phyloP scores from a whole-genome alignment of 1,284 basidiomycete species.

The Blastosporella zonata region DNA sequence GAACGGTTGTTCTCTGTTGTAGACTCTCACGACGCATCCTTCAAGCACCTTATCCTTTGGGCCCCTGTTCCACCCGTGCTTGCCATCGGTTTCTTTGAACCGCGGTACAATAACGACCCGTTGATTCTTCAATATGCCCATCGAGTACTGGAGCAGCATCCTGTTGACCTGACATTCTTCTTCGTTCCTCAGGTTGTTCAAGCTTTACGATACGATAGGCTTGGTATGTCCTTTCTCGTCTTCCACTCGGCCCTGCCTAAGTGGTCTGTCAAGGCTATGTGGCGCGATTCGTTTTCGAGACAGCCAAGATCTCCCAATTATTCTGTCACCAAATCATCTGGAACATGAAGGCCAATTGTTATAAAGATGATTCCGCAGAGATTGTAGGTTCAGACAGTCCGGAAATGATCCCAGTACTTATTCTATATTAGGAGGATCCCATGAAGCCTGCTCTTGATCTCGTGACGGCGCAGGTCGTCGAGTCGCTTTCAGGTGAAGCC shows the following conservation, averaged over 20 bases:
- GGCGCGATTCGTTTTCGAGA: conserved; percentile 94
- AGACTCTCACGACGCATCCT: conserved; percentile 18
- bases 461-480: conserved; percentile 83
- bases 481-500: conserved; percentile 88
- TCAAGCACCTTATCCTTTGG: conserved; percentile 85
- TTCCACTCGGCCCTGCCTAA: background rate
- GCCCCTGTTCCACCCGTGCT: conserved; percentile 85
- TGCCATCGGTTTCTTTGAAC: conserved; percentile 86
- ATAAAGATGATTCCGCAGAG: conserved; percentile 86
- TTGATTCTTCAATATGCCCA: conserved; percentile 95
- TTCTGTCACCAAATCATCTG: conserved; percentile 99
- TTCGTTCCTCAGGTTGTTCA: conserved; percentile 99
- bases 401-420: background rate
- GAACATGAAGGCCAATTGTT: conserved; percentile 99
- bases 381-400: conserved; percentile 50
- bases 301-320: conserved; percentile 93
- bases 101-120: conserved; percentile 80
- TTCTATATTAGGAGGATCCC: conserved; percentile 69
- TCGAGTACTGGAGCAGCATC: conserved; percentile 92
- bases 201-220: conserved; percentile 83
- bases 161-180: conserved; percentile 96
- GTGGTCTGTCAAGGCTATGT: conserved; percentile 76
- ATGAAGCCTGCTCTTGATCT: conserved; percentile 94
- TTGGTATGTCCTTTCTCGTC: conserved; percentile 53
- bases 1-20: background rate